These are phyloP conservation scores for Populus hybrid DNA, from an alignment of 441 rosid genomes.

Conservation along the genomic window DNA sequence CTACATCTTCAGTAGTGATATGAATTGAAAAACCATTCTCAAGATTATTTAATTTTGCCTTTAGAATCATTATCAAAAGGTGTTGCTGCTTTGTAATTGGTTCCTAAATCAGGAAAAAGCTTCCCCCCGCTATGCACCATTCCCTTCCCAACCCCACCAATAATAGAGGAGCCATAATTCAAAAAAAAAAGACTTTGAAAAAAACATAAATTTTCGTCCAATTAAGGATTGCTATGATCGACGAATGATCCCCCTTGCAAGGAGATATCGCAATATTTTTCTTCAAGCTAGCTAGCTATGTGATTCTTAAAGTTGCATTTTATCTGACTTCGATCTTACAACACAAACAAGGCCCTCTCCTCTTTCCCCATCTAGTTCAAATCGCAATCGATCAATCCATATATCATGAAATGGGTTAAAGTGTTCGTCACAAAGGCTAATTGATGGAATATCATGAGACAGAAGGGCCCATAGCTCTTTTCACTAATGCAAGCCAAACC, in stretches of 20 bases:
- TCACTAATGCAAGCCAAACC: constrained; percentile 60
- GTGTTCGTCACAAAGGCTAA: constrained; percentile 25
- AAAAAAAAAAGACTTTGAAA: not conserved
- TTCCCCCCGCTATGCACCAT: constrained; percentile 24
- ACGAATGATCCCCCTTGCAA: constrained; percentile 27
- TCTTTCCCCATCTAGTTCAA: constrained; percentile 14
- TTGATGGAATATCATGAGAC: constrained; percentile 60
- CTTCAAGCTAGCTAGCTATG: constrained; percentile 11
- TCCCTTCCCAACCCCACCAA: constrained; percentile 33
- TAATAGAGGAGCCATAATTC: constrained; percentile 44
- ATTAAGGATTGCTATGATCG: constrained; percentile 23
- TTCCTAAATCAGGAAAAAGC: constrained; percentile 41
- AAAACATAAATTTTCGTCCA: constrained; percentile 4
- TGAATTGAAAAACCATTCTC: constrained; percentile 18
- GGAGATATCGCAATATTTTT: constrained; percentile 21
- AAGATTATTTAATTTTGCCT: constrained; percentile 10
- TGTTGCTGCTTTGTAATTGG: constrained; percentile 38
- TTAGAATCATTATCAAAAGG: constrained; percentile 29
- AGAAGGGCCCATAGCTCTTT: constrained; percentile 49
- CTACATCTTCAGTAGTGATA: constrained; percentile 14
- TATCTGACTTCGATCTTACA: constrained; percentile 16
- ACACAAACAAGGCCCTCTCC: constrained; percentile 15
- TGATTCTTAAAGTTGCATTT: constrained; percentile 11
- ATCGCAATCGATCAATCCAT: constrained; percentile 27
- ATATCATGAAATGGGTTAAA: constrained; percentile 18